Percentiles rank a stretch among this genome's conserved stretches.
phyloP scores from a whole-genome alignment of 2,329 filamentous ascomycete genomes.

The Exutisphaerella laricina region DNA sequence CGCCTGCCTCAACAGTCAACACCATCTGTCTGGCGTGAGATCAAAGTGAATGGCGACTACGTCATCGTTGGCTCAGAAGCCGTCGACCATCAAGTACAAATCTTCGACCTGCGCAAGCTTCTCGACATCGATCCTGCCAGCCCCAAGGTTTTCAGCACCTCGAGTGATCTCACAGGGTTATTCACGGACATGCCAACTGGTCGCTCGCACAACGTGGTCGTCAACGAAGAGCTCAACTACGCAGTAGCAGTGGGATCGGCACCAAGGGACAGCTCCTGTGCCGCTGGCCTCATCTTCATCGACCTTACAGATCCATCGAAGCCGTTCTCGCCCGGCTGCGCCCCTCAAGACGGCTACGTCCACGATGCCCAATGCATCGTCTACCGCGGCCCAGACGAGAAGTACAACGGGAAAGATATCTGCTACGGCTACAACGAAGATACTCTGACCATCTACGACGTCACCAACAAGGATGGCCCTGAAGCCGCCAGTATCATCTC shows the following conservation, averaged over 20 bases:
- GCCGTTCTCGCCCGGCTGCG: conserved; percentile 47
- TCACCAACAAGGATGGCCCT: conserved; percentile 38
- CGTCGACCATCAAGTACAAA: conserved; percentile 52
- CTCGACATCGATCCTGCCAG: conserved; percentile 42
- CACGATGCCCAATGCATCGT: conserved; percentile 54
- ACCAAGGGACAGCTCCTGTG: conserved; percentile 42
- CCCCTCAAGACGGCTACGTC: conserved; percentile 49
- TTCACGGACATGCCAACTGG: conserved; percentile 43
- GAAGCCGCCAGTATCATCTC: conserved; percentile 40
- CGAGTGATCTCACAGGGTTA: conserved; percentile 33
- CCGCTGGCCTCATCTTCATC: conserved; percentile 51
- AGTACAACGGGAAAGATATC: conserved; percentile 45
- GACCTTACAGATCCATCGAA: conserved; percentile 49
- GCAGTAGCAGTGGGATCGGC: conserved; percentile 41
- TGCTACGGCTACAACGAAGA: conserved; percentile 51
- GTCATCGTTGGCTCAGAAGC: conserved; percentile 44
- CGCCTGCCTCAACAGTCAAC: conserved; percentile 47
- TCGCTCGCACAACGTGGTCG: conserved; percentile 50
- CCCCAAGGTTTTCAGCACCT: conserved; percentile 42
- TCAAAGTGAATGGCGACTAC: conserved; percentile 41
- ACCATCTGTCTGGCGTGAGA: conserved; percentile 50
- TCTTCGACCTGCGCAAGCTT: conserved; percentile 59
- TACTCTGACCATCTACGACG: conserved; percentile 44
- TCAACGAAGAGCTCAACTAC: conserved; percentile 46
- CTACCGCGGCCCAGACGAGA: conserved; percentile 45